Conservation (phyloP, 1,284 basidiomycete species). For the Apiotrichum veenhuisii region DNA sequence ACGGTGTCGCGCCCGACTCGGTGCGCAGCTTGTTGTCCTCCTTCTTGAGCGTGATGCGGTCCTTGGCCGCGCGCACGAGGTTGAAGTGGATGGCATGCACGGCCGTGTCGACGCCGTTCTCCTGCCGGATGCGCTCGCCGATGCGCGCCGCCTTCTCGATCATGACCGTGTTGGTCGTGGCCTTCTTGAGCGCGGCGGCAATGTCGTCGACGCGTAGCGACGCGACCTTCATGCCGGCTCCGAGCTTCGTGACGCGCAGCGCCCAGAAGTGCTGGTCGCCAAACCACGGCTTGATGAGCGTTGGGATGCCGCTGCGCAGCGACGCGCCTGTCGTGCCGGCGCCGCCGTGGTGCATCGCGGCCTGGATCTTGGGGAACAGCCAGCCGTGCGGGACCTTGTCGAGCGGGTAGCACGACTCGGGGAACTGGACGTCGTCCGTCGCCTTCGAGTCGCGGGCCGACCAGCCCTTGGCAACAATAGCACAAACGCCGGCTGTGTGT, state of each 20-base stretch:
- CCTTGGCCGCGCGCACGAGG: constrained; percentile 33
- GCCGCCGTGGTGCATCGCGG: constrained; percentile 65
- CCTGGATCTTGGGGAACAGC: constrained; percentile 63
- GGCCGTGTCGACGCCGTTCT: constrained; percentile 48
- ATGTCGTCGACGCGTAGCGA: constrained; percentile 56
- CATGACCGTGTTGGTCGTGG: constrained; percentile 59
- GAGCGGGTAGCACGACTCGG: constrained; percentile 49
- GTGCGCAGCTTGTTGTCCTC: constrained; percentile 3
- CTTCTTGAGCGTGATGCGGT: constrained; percentile 15
- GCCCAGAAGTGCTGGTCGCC: constrained; percentile 71
- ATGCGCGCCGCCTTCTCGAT: constrained; percentile 62
- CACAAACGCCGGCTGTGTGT: constrained; percentile 59
- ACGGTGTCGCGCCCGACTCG: background rate
- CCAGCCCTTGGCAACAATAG: constrained; percentile 76
- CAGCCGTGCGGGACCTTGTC: constrained; percentile 75
- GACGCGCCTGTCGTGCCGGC: constrained; percentile 69
- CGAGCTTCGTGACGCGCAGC: constrained; percentile 60
- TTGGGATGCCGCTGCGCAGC: constrained; percentile 67
- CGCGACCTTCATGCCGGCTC: constrained; percentile 56
- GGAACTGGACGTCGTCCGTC: constrained; percentile 47
- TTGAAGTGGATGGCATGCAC: constrained; percentile 37
- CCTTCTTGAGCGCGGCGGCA: constrained; percentile 56
- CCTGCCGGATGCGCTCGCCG: constrained; percentile 60
- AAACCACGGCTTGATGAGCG: constrained; percentile 70
- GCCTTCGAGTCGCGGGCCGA: constrained; percentile 55